phyloP scores from a whole-genome alignment of 2,329 filamentous ascomycete genomes.

The Pseudogymnoascus sp. region DNA sequence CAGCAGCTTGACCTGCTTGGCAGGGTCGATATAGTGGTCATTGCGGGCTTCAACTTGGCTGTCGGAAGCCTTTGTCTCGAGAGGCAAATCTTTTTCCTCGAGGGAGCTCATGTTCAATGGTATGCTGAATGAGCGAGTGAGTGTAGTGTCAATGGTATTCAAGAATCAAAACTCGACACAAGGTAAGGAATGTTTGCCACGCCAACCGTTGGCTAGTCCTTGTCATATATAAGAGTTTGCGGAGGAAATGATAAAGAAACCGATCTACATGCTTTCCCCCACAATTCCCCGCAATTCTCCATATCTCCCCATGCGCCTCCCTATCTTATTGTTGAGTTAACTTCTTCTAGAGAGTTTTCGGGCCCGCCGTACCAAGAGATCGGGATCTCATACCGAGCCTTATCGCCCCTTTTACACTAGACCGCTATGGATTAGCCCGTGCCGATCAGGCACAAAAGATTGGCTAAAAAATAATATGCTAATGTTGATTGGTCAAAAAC shows the following conservation, averaged over 20 bases:
- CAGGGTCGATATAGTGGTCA: conserved; percentile 31
- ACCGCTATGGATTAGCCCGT: neutral
- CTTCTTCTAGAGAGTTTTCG: neutral
- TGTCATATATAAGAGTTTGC: conserved; percentile 7
- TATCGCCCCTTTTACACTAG: neutral
- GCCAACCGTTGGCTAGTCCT: neutral
- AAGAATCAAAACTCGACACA: neutral
- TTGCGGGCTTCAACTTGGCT: conserved; percentile 1
- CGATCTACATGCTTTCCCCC: neutral
- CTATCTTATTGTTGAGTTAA: neutral
- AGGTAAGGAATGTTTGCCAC: neutral
- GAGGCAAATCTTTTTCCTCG: neutral
- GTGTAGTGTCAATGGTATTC: neutral
- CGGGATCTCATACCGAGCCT: conserved; percentile 3
- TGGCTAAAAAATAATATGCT: neutral
- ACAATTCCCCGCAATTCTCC: conserved; percentile 6
- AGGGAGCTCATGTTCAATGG: neutral
- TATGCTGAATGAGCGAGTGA: neutral
- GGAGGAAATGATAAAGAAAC: conserved; percentile 5
- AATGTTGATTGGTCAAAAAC: neutral
- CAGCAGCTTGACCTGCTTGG: conserved; percentile 37
- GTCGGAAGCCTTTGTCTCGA: conserved; percentile 8
- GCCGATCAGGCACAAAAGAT: neutral
- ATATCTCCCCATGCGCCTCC: conserved; percentile 1
- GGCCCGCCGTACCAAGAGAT: neutral